Conservation (phyloP, 331 rosid genomes). For the Spiraea crenata region DNA sequence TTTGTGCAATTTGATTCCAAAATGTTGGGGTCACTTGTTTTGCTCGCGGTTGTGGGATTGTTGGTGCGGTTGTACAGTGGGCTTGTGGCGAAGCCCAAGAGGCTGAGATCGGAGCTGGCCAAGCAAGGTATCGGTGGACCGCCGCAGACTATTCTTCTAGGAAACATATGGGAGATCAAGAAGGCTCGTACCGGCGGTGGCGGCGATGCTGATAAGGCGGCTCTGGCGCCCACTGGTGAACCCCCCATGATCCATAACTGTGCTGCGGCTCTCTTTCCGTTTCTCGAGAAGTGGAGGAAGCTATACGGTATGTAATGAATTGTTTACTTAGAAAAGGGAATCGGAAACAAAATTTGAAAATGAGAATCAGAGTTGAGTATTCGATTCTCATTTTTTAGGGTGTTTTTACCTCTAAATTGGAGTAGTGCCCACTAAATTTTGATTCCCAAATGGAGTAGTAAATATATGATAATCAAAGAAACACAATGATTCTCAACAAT, state of each 20-base stretch:
- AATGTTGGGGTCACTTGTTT: conserved; percentile 15
- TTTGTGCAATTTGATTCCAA: conserved; percentile 4
- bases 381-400: too few species aligned
- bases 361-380: too few species aligned
- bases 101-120: conserved; percentile 32
- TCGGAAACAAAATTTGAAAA: too few species aligned
- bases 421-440: too few species aligned
- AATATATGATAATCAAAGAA: too few species aligned
- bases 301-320: conserved; percentile 36
- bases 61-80: conserved; percentile 17
- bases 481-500: too few species aligned
- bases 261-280: conserved; percentile 31
- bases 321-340: too few species aligned
- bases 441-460: too few species aligned
- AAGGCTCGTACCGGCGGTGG: not conserved
- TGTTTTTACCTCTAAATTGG: too few species aligned
- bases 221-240: conserved; percentile 8
- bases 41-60: conserved; percentile 20
- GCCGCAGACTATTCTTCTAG: conserved; percentile 32
- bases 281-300: conserved; percentile 39
- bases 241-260: conserved; percentile 26
- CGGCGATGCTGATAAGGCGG: not conserved
- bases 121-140: conserved; percentile 54
- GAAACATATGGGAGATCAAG: conserved; percentile 37
- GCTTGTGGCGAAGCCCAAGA: conserved; percentile 33